phyloP scores from a whole-genome alignment of 345 rosid species.

The Dimocarpus longan region DNA sequence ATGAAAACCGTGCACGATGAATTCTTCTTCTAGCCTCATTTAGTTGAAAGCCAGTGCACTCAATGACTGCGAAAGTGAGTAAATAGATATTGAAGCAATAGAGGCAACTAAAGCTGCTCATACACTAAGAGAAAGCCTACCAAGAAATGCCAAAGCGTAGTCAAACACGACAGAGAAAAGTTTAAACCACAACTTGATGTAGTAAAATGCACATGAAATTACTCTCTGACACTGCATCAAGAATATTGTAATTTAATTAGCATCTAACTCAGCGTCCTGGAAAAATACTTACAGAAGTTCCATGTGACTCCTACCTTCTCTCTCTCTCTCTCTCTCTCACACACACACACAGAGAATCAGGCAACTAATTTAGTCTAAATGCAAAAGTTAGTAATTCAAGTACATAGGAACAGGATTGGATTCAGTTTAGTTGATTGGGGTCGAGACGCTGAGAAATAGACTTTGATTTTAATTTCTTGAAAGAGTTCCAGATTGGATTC shows the following conservation, averaged over 20 bases:
- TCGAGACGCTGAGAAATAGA: background rate
- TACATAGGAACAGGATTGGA: no score
- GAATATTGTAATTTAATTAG: constrained; percentile 1
- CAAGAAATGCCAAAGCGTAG: constrained; percentile 3
- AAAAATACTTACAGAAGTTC: background rate
- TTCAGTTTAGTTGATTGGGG: background rate
- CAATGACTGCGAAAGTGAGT: constrained; percentile 60
- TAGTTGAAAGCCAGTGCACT: constrained; percentile 65
- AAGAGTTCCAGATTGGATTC: background rate
- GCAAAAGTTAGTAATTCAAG: no score
- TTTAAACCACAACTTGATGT: background rate
- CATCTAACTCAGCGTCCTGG: background rate
- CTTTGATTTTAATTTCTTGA: background rate
- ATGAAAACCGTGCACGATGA: constrained; percentile 88
- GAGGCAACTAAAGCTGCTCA: background rate
- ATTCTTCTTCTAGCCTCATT: constrained; percentile 62
- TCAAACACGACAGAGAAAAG: background rate
- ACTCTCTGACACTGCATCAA: background rate
- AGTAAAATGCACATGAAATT: background rate
- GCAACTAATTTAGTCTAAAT: no score
- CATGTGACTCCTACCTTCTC: no score
- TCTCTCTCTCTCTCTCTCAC: no score
- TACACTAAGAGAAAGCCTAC: background rate
- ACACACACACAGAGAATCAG: no score
- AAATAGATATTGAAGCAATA: constrained; percentile 2